Percentiles rank a stretch among this genome's conserved stretches.
phyloP scores from a whole-genome alignment of 805 yeast genomes.

The Myxozyma nipponensis region DNA sequence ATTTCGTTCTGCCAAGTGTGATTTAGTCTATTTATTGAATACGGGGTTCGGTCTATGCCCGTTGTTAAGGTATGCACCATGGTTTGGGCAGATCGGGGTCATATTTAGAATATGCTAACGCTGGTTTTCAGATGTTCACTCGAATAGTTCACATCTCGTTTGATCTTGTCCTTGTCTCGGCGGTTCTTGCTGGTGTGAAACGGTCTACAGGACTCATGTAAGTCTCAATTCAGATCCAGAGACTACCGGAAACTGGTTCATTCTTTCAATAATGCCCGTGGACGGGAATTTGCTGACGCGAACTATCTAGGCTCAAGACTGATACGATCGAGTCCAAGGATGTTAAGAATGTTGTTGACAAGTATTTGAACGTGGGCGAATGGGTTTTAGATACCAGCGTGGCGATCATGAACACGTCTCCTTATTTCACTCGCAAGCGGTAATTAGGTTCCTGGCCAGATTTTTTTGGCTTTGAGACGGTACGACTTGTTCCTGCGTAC shows the following conservation, averaged over 20 bases:
- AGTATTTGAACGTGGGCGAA: conserved; percentile 84
- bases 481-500: no score
- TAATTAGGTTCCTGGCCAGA: conserved; percentile 10
- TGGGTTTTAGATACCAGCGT: conserved; percentile 68
- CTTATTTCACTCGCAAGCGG: conserved; percentile 53
- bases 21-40: no score
- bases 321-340: conserved; percentile 48
- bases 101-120: no score
- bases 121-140: no score
- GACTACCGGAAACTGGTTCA: background rate
- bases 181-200: conserved; percentile 81
- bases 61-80: no score
- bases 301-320: conserved; percentile 43
- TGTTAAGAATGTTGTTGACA: conserved; percentile 43
- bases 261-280: conserved; percentile 3
- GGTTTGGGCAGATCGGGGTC: no score
- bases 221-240: conserved; percentile 21
- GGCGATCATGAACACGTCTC: conserved; percentile 64
- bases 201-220: conserved; percentile 70
- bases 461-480: no score
- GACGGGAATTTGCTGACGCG: background rate
- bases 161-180: conserved; percentile 73
- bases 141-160: conserved; percentile 65
- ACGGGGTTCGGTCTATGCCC: no score
- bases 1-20: no score